phyloP scores from a whole-genome alignment of 78 protist genomes.

The Neovahlkampfia damariscottae region DNA sequence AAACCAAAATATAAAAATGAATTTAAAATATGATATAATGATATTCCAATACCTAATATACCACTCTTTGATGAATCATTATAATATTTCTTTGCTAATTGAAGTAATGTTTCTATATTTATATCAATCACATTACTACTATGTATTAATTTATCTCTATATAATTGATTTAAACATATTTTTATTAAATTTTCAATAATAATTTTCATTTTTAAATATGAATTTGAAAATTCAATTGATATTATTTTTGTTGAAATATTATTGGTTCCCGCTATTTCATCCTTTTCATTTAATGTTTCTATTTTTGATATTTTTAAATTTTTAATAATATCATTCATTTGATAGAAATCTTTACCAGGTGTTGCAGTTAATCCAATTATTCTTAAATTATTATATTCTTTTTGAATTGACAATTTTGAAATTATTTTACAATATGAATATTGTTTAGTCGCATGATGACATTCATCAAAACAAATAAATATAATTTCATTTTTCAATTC shows the following conservation, averaged over 20 bases:
- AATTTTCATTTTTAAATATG: too few species aligned
- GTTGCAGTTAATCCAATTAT: constrained; percentile 89
- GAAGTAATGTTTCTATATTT: too few species aligned
- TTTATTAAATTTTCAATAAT: too few species aligned
- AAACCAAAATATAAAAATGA: too few species aligned
- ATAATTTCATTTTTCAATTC: constrained; percentile 27
- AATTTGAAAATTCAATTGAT: not conserved
- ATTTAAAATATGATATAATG: too few species aligned
- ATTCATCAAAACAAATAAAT: constrained; percentile 68
- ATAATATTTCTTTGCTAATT: too few species aligned
- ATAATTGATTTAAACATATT: too few species aligned
- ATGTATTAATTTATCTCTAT: too few species aligned
- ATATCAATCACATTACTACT: too few species aligned
- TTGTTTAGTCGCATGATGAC: constrained; percentile 68
- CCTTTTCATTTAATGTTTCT: constrained; percentile 46
- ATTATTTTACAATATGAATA: constrained; percentile 48
- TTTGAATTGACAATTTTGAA: not conserved
- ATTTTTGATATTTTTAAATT: constrained; percentile 51
- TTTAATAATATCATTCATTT: constrained; percentile 46
- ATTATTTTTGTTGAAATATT: not conserved
- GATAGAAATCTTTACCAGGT: constrained; percentile 62
- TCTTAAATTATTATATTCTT: constrained; percentile 40
- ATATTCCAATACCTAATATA: too few species aligned
- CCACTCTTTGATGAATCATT: too few species aligned
- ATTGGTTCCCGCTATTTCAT: not conserved